Conservation (phyloP, 1,284 basidiomycete species). For the Vanrija sp. region DNA sequence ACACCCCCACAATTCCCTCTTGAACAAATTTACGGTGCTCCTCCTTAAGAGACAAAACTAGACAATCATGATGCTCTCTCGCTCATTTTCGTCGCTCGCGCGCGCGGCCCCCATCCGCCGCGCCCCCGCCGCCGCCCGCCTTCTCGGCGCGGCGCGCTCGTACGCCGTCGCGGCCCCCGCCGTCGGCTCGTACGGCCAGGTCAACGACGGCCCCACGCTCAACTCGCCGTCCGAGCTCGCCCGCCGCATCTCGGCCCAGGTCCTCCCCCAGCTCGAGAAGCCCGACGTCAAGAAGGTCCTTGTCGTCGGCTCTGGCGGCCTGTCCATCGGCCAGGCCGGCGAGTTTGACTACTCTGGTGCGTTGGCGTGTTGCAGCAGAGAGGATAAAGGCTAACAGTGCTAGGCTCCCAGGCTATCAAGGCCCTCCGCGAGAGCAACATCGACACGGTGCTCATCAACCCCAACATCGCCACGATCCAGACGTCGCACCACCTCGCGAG, state of each 20-base stretch:
- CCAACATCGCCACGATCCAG: slow-evolving; percentile 96
- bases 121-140: not conserved
- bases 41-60: too few relatives aligned
- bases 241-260: slow-evolving; percentile 82
- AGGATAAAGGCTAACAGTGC: not conserved
- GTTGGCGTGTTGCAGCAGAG: slow-evolving; percentile 11
- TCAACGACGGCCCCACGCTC: slow-evolving; percentile 72
- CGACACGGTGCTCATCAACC: slow-evolving; percentile 92
- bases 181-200: slow-evolving; percentile 65
- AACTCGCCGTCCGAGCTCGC: slow-evolving; percentile 90
- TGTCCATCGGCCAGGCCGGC: slow-evolving; percentile 96
- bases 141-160: slow-evolving; percentile 6
- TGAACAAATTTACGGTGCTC: too few relatives aligned
- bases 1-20: too few relatives aligned
- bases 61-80: slow-evolving; percentile 10
- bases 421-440: slow-evolving; percentile 94
- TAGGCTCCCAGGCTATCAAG: slow-evolving; percentile 91
- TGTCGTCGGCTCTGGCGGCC: slow-evolving; percentile 92
- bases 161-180: slow-evolving; percentile 71
- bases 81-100: slow-evolving; percentile 17
- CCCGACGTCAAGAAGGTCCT: slow-evolving; percentile 90
- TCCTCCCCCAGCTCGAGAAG: slow-evolving; percentile 72
- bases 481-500: slow-evolving; percentile 94
- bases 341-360: slow-evolving; percentile 97
- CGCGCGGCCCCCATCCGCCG: slow-evolving; percentile 6